A percentile compares a stretch with the other conserved stretches of the same genome.
phyloP scores from a whole-genome alignment of 345 rosid genomes.

The Acer negundo region DNA sequence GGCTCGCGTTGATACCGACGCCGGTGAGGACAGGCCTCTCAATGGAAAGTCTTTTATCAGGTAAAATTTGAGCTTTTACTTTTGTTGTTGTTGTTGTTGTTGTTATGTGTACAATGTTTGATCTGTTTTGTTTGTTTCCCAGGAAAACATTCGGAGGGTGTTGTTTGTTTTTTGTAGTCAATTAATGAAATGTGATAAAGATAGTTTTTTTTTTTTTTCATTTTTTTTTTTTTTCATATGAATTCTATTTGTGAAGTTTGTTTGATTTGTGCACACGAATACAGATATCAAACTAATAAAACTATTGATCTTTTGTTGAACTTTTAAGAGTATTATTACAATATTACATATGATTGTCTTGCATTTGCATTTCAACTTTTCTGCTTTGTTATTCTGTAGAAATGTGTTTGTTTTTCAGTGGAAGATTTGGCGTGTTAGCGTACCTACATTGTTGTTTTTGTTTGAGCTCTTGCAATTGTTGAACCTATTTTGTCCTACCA shows the following conservation, averaged over 20 bases:
- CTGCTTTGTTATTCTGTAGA: not conserved
- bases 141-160: not conserved
- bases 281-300: not conserved
- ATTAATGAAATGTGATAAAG: not conserved
- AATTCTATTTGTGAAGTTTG: not conserved
- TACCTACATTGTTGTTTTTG: not conserved
- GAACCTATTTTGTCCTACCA: no score
- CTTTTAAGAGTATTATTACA: not conserved
- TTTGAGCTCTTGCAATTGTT: not conserved
- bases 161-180: not conserved
- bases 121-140: slow-evolving; percentile 10
- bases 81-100: no score
- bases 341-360: not conserved
- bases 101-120: slow-evolving; percentile 9
- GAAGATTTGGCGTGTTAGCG: not conserved
- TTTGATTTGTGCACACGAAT: not conserved
- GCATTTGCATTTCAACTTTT: not conserved
- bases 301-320: not conserved
- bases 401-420: not conserved
- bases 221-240: not conserved
- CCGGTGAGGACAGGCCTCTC: slow-evolving; percentile 33
- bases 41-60: slow-evolving; percentile 52
- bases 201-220: not conserved
- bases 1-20: slow-evolving; percentile 6
- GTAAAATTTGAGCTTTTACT: slow-evolving; percentile 10